phyloP scores from a whole-genome alignment of 2,329 filamentous ascomycete genomes.

The Eutypa lata region DNA sequence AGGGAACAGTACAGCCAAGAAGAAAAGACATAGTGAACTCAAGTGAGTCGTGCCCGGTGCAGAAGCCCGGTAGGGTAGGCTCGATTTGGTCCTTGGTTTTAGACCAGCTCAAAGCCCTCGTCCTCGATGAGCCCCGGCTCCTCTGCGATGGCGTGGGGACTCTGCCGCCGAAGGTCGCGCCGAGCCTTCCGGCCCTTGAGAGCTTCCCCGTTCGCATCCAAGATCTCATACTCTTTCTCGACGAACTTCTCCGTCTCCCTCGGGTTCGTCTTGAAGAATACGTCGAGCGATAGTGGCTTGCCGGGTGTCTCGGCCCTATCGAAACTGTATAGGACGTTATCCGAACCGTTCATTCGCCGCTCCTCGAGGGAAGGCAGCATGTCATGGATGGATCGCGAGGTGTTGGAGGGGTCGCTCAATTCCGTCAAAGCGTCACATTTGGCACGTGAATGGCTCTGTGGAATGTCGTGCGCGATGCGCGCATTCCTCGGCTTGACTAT shows the following conservation, averaged over 20 bases:
- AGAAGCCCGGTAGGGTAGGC: not conserved
- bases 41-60: too few relatives aligned
- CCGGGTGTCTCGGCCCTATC: constrained; percentile 38
- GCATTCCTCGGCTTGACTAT: constrained; percentile 32
- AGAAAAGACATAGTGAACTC: too few relatives aligned
- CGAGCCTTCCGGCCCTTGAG: constrained; percentile 43
- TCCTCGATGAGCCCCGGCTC: constrained; percentile 32
- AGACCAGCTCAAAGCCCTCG: constrained; percentile 41
- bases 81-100: constrained; percentile 2
- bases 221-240: constrained; percentile 46
- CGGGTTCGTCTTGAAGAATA: constrained; percentile 33
- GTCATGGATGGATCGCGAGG: constrained; percentile 34
- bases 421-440: constrained; percentile 33
- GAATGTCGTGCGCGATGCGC: constrained; percentile 16
- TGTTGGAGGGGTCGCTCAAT: constrained; percentile 30
- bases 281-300: constrained; percentile 36
- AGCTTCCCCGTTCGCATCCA: constrained; percentile 42
- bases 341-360: constrained; percentile 23
- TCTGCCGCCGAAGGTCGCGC: constrained; percentile 34
- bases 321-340: constrained; percentile 42
- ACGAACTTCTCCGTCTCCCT: constrained; percentile 42
- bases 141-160: constrained; percentile 17
- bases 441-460: constrained; percentile 27
- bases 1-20: not conserved
- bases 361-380: constrained; percentile 23